phyloP scores from a whole-genome alignment of 208 protist genomes.

The Acanthamoeba lenticulata region DNA sequence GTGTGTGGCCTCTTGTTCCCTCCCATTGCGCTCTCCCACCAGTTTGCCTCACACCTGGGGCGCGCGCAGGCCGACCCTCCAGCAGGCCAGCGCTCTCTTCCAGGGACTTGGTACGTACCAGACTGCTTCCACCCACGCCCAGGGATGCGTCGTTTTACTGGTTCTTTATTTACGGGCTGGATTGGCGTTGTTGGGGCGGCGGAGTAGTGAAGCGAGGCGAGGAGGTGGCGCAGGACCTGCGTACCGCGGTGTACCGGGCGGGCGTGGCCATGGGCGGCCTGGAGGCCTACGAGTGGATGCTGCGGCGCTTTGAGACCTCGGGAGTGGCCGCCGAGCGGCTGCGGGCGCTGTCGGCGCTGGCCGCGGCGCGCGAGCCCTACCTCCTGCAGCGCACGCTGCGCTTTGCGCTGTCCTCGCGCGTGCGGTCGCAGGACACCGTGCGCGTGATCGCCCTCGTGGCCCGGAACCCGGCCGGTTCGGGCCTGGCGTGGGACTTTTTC shows the following conservation, averaged over 20 bases:
- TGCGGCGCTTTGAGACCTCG: background rate
- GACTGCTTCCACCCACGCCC: background rate
- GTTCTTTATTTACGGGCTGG: background rate
- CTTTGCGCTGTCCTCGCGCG: background rate
- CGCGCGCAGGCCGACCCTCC: background rate
- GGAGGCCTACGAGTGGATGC: constrained; percentile 31
- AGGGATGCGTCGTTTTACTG: background rate
- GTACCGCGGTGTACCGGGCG: background rate
- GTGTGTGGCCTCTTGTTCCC: background rate
- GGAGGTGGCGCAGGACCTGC: background rate
- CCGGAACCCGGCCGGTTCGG: background rate
- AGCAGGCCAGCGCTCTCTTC: background rate
- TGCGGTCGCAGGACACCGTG: constrained; percentile 48
- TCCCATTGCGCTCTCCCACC: background rate
- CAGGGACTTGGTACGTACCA: background rate
- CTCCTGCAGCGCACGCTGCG: constrained; percentile 47
- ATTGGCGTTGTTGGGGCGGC: background rate
- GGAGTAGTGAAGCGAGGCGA: background rate
- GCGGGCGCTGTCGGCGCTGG: background rate
- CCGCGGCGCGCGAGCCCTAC: constrained; percentile 19
- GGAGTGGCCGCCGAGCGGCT: background rate
- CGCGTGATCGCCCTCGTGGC: constrained; percentile 4
- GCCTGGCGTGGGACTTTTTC: constrained; percentile 73
- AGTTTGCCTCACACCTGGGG: too few species aligned
- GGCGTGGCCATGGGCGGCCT: background rate